Base-by-base conservation (phyloP, 73 alveolate genomes). In the Paramecium sonneborni region DNA sequence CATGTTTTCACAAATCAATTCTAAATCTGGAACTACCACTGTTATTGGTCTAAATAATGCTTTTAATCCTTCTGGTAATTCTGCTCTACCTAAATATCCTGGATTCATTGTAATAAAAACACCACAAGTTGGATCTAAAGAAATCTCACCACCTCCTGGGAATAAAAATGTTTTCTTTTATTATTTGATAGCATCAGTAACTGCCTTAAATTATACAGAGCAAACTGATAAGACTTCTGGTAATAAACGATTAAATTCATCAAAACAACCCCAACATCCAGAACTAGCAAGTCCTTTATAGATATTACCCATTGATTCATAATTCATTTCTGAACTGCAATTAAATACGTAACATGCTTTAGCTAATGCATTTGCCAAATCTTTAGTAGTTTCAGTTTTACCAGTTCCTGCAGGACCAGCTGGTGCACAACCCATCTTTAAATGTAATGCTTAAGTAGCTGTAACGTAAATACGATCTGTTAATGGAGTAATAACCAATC, bases 401-500 rank as follows among this genome's bases (percentile, higher is more conserved):
- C 99, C 99, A 23, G 99, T 99, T 76, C 99, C 99, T 23, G 99
- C 99, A 1, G 99, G 99, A 18, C 99, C 99, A n/a, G 99, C 99
- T 7, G 99, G 99, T 10, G 99, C 99, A 94, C 99, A 99, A 85
- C 99, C 99, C 99, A 99, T 99, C 95, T 98, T 98, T 52, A 95
- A 93, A 93, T 99, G 99, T 62, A 99, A 96, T 38, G 99, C 99
- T 93, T 99, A 99, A 0, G 99, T 98, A 43, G 99, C 99, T 70
- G 99, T 99, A 93, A 99, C 99, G 96, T 99, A 99, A 93, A 99
- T 99, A 90, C 99, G 97, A 95, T 99, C 99, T 86, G 99, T 99
- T 84, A 99, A 97, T 32, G 99, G 99, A 18, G 99, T 99, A 92
- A 99, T 99, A 94, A 99, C 99, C 89, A 99, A 97, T 70, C 99